Conservation (phyloP, 83 land plant genomes). For the Diphasiastrum complanatum region DNA sequence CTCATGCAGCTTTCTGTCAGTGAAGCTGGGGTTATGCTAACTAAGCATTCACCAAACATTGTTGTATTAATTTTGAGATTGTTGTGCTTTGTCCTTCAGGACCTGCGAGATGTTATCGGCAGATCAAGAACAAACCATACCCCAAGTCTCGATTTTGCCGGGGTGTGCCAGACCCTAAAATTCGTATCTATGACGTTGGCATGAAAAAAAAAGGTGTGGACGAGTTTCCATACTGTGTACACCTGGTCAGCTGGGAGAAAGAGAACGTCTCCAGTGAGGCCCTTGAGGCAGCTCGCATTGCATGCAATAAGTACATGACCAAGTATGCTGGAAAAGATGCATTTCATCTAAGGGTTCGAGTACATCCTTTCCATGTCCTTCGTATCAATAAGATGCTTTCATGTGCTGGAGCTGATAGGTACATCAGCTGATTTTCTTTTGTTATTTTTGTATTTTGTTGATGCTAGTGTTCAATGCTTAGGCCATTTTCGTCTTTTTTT, state of each 20-base stretch:
- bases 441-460: neutral
- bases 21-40: no score
- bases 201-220: conserved; percentile 80
- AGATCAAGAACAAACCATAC: conserved; percentile 80
- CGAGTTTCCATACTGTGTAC: conserved; percentile 84
- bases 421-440: neutral
- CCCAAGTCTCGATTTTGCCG: conserved; percentile 78
- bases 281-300: conserved; percentile 80
- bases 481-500: no score
- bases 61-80: no score
- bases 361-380: conserved; percentile 82
- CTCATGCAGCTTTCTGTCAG: no score
- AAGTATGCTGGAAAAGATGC: conserved; percentile 83
- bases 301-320: conserved; percentile 85
- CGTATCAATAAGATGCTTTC: conserved; percentile 95
- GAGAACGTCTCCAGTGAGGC: conserved; percentile 80
- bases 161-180: conserved; percentile 90
- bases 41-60: no score
- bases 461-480: conserved; percentile 3
- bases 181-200: conserved; percentile 81
- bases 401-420: conserved; percentile 83
- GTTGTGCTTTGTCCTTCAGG: no score
- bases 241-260: conserved; percentile 83
- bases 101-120: conserved; percentile 82
- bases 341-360: conserved; percentile 72